These are phyloP conservation scores for Fraxinus greggii DNA, from an alignment of 305 asterid species.

Conservation along the genomic window DNA sequence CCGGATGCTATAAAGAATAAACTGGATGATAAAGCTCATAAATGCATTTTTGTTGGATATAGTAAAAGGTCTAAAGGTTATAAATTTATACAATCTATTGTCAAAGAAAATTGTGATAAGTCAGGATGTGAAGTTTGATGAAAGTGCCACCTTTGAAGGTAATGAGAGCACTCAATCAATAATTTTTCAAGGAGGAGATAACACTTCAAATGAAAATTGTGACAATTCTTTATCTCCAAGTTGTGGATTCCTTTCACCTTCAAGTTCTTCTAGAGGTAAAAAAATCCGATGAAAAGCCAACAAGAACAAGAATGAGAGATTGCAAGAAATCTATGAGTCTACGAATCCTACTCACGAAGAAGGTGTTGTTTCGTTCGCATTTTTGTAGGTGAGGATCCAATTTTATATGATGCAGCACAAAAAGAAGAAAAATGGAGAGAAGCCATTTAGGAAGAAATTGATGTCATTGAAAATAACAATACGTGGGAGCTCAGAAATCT, in stretches of 20 bases:
- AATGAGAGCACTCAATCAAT: background rate
- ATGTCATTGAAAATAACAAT: background rate
- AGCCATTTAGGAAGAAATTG: background rate
- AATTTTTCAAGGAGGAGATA: background rate
- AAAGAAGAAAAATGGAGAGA: background rate
- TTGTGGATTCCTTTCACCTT: no score
- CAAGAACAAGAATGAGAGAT: background rate
- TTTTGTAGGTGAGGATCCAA: background rate
- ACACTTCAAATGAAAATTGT: background rate
- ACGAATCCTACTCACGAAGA: background rate
- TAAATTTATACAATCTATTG: background rate
- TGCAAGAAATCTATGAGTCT: background rate
- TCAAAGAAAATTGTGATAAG: background rate
- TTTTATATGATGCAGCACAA: background rate
- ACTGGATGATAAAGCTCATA: background rate
- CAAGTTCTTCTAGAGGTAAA: background rate
- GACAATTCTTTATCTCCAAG: background rate
- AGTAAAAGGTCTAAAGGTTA: background rate
- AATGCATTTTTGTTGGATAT: background rate
- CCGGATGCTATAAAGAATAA: background rate
- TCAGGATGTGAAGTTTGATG: background rate
- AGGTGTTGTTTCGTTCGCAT: background rate
- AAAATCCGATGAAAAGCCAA: background rate
- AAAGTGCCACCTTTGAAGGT: background rate
- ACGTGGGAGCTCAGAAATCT: background rate